phyloP scores from a whole-genome alignment of 805 yeast genomes.

The Myxozyma monticola region DNA sequence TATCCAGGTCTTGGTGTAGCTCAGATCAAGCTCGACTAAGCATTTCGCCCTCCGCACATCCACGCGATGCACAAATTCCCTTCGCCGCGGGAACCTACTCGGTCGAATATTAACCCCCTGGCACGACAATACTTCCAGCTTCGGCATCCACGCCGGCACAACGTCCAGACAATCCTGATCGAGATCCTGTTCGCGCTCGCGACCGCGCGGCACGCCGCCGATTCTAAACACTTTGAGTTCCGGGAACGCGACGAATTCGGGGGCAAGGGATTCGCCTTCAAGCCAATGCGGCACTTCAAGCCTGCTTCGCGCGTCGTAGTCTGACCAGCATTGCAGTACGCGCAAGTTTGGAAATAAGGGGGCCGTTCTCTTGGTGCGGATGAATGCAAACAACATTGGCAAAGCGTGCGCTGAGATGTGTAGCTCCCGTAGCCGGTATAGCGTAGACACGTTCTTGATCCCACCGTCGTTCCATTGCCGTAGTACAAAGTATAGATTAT shows the following conservation, averaged over 20 bases:
- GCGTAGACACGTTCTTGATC: constrained; percentile 7
- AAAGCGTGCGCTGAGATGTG: constrained; percentile 22
- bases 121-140: constrained; percentile 14
- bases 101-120: constrained; percentile 21
- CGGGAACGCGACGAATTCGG: constrained; percentile 17
- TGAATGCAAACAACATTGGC: constrained; percentile 20
- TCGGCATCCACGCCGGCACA: constrained; percentile 24
- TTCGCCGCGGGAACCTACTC: constrained; percentile 13
- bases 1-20: constrained; percentile 20
- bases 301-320: constrained; percentile 21
- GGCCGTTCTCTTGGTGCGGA: constrained; percentile 11
- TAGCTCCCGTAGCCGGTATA: constrained; percentile 12
- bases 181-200: constrained; percentile 18
- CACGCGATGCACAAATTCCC: constrained; percentile 17
- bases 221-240: constrained; percentile 17
- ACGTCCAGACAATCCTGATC: constrained; percentile 23
- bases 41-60: constrained; percentile 12
- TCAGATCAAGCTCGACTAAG: constrained; percentile 8
- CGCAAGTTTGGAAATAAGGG: constrained; percentile 16
- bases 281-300: constrained; percentile 22
- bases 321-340: constrained; percentile 12
- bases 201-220: constrained; percentile 1
- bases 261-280: constrained; percentile 9
- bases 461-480: constrained; percentile 22
- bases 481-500: constrained; percentile 16